Conservation (phyloP, 2,329 filamentous ascomycete genomes). For the Stenocarpella maydis region DNA sequence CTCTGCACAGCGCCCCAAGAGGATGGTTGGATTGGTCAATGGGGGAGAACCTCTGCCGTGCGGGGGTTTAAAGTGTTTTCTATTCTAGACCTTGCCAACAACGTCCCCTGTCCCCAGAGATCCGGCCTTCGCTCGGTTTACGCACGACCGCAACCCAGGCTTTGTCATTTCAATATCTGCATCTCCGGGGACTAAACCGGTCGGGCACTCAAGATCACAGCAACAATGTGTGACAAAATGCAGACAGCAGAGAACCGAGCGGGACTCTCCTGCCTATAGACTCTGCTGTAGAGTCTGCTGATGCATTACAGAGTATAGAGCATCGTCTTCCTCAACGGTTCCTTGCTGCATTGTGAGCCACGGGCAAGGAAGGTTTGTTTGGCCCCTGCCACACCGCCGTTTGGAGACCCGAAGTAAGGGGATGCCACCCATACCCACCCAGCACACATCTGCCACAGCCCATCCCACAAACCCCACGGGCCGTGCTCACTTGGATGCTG, state of each 20-base stretch:
- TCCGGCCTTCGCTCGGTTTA: neutral
- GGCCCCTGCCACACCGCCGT: slow-evolving; percentile 34
- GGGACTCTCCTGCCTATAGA: neutral
- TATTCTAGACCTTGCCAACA: slow-evolving; percentile 22
- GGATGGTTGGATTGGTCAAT: slow-evolving; percentile 29
- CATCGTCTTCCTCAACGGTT: neutral
- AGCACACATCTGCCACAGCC: slow-evolving; percentile 3
- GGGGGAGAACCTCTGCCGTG: neutral
- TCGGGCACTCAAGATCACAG: neutral
- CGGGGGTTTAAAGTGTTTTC: slow-evolving; percentile 30
- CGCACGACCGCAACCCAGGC: neutral
- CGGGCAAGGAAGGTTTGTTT: slow-evolving; percentile 2
- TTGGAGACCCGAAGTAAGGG: slow-evolving; percentile 26
- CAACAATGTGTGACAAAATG: neutral
- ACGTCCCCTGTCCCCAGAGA: neutral
- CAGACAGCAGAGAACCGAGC: neutral
- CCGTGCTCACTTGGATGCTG: slow-evolving; percentile 8
- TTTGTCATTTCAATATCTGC: neutral
- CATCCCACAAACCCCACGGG: slow-evolving; percentile 13
- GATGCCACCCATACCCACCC: slow-evolving; percentile 5
- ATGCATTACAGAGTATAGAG: neutral
- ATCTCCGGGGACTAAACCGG: neutral
- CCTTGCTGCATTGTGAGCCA: neutral
- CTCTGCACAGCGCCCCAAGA: slow-evolving; percentile 4
- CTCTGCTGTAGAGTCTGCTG: neutral